Base-by-base conservation (phyloP, 2,329 filamentous ascomycete genomes). In the Biscogniauxia mediterranea region DNA sequence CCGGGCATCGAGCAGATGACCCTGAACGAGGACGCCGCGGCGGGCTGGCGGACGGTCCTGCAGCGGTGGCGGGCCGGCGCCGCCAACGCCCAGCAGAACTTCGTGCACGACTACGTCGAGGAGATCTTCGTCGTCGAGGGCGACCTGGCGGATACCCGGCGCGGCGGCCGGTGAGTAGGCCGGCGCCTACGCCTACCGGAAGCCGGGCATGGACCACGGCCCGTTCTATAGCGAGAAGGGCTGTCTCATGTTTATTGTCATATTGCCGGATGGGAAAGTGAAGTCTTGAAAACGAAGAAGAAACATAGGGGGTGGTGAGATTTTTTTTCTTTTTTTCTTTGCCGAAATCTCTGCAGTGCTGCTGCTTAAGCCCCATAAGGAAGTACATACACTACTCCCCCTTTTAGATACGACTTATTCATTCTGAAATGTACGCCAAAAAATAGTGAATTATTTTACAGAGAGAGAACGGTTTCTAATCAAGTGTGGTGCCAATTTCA, bases 131-230 rank as follows among this genome's bases (percentile, higher is more conserved):
- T 78, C 49, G 64, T 74, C 17, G 71, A 75, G 38, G 75, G 75
- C 15, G 73, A 74, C 50, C 60, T 78, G 57, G 70, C 69, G 60
- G 75, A 77, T 64, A 64, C 69, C 49, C 68, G 67, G 17, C 66
- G 76, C 8, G 62, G 58, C 19, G 64, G 71, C 56, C 63, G 69
- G 8, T 78, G 73, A 72, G 61, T n/a, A 69, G 13, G 69, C 71
- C 54, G 75, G 76, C 46, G 69, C 73, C 3, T 78, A 78, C 70
- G 77, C 75, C 15, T 78, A 78, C 64, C 71, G 76, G 20, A 70
- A 74, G 55, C 75, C 76, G 15, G 75, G 75, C 9, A 78, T 77
- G 76, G 64, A 74, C 61, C 75, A 78, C 69, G 77, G 77, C 0
- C 76, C 75, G 13, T 78, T 77, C 60, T 65, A 62, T 58, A 74